Base-by-base conservation (phyloP, 2,329 filamentous ascomycete genomes). In the Cladophialophora bantiana region DNA sequence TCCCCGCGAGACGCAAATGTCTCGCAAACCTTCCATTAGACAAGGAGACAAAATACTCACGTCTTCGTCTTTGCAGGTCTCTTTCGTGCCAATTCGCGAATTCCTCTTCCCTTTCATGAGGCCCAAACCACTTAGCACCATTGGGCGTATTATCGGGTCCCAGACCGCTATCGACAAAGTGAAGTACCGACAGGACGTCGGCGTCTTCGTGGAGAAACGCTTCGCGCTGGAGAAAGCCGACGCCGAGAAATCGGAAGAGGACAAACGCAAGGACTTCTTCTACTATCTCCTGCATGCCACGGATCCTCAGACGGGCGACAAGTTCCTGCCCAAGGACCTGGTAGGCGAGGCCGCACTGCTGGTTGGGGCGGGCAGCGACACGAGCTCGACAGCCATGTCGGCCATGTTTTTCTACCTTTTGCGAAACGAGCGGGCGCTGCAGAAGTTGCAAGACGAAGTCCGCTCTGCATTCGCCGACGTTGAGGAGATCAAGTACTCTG, bases 241-340 rank as follows among this genome's bases (percentile, higher is more conserved):
- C 40, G 72, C 68, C 64, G 71, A 70, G 59, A 74, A 72, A 72
- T 73, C 12, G 78, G 82, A 68, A n/a, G 78, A 78, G 0, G 77
- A 77, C 40, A 26, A 64, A 57, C 74, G 78, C 20, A 81, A 81
- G 59, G 83, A 84, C 71, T 82, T 84, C 72, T 81, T 82, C 74
- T 78, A 82, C 74, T 76, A 85, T 75, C 77, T 83, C 4, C 74
- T 82, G 54, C 77, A 82, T 63, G 79, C 82, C 59, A 79, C 80
- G 72, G 79, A 85, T 71, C 78, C 80, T 1, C 76, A 83, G 68
- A 81, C 81, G 15, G 77, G 80, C 66, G 73, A 79, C 18, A 54
- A 26, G 38, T 70, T 68, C 54, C 10, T 18, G 18, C 60, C 66
- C 13, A 34, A 40, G 32, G 68, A 70, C 20, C 56, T 70, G 12